Evolutionary conservation across 495 filamentous ascomycete species (phyloP).

Genomic region (Xanthoparmelia taractica): DNA sequence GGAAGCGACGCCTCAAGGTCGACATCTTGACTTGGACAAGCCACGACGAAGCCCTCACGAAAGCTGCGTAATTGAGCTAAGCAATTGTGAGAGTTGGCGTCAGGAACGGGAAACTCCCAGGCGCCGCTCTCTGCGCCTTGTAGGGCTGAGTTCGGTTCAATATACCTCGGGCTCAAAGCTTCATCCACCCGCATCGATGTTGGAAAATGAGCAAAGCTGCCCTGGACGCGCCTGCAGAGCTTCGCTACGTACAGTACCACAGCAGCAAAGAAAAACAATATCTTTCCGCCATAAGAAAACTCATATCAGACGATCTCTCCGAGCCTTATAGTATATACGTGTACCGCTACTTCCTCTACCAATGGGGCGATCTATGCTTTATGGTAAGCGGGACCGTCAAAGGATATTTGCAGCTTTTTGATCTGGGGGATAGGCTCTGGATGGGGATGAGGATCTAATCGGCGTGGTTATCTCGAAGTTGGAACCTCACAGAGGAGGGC

Average conservation of each 20-base stretch:
- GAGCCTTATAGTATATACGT: constrained; percentile 99
- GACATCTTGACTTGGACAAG: constrained; percentile 23
- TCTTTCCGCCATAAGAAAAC: constrained; percentile 75
- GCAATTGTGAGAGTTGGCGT: neutral
- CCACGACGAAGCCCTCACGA: neutral
- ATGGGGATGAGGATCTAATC: constrained; percentile 49
- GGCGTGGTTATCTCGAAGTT: constrained; percentile 97
- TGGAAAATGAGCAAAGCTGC: constrained; percentile 5
- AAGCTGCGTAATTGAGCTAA: neutral
- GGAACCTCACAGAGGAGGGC: constrained; percentile 74
- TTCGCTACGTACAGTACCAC: constrained; percentile 81
- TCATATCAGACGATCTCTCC: constrained; percentile 95
- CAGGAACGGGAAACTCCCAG: neutral
- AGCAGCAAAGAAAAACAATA: constrained; percentile 68
- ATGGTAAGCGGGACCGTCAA: constrained; percentile 48
- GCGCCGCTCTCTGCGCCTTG: neutral
- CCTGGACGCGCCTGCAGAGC: constrained; percentile 39
- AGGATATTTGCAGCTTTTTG: neutral
- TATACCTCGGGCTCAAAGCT: neutral
- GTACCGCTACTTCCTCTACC: constrained; percentile 95
- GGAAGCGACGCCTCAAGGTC: constrained; percentile 43
- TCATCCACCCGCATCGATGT: neutral
- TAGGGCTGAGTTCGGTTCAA: neutral
- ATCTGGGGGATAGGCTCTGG: constrained; percentile 52
- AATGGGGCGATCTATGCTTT: constrained; percentile 95